Base-by-base conservation (phyloP, 345 rosid species). In the Populus simonii region DNA sequence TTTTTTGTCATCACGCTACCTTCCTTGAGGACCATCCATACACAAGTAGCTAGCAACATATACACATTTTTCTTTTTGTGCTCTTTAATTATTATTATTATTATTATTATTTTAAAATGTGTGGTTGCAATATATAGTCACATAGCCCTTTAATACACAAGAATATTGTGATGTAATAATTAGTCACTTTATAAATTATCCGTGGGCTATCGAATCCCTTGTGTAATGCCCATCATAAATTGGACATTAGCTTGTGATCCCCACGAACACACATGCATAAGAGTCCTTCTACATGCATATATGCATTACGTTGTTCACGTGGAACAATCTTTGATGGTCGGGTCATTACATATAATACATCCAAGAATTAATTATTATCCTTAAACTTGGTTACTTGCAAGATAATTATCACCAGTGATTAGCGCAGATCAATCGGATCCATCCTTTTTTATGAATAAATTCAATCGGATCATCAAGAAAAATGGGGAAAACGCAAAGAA, bases 291-390 rank as follows among this genome's bases (percentile, higher is more conserved):
- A 71, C 84, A 77, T 71, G 82, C 79, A 72, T 81, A 7, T 8
- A 8, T 57, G 62, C 10, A 1, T 13, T 63, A 73, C 59, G 84
- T 77, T 68, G 8, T 78, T 88, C 91, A 84, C 88, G 84, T 89
- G 86, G 84, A 78, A 41, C 74, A 67, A 79, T 41, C 81, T 83
- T 78, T 79, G 85, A 67, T 78, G 85, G 87, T 82, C 83, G 77
- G 27, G 27, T 22, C 57, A 51, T 51, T 17, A 18, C 27, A 4
- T 47, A 13, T 13, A 13, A 47, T 47, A 13, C 53, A 15, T 47
- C 53, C 53, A 3, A 15, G 15, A 15, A 47, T 47, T 47, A 47
- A 47, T 47, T 47, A 47, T 47, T 12, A 47, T 5, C 15, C 4
- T 47, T 47, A 13, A 15, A 13, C 16, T 0, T 47, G 51, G 18